Evolutionary conservation across 495 filamentous ascomycete species (phyloP), one percentile per base, ranked within the genome.

Genomic region (Aspergillus nidulans): DNA sequence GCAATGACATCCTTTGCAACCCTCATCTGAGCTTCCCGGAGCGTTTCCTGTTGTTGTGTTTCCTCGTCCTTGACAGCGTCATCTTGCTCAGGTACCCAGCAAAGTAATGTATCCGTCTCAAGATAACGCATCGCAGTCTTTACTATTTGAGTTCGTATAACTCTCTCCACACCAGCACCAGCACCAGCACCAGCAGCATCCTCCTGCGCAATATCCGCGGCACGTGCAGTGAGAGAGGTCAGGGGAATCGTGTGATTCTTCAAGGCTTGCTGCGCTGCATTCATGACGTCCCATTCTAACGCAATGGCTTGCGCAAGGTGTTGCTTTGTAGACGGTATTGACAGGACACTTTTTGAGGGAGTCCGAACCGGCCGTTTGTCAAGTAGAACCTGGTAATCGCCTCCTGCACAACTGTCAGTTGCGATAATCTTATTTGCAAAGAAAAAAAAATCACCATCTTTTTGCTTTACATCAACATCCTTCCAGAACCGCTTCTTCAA

Each of bases 31-130:
- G 83, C 68, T 12, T 85, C 77, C n/a, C 90, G 75, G 9, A 98
- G 75, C 10, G 75, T 80, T 55, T 85, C 78, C 8, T 45, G 55
- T 24, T 64, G 59, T 24, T 63, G 55, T n/a, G 55, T 62, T 13
- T 68, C 52, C 9, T 63, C 63, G 8, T 63, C 69, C 56, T 51
- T 15, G 56, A 48, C 9, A 36, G 52, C 49, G 4, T 51, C 26
- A 41, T 66, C 67, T 24, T 76, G 71, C 59, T 87, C 87, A 3
- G 87, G 87, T 19, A 89, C 90, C 86, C 88, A 92, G 76, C 94
- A 98, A 9, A 98, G 81, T n/a, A 97, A 72, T 0, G 89, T 92
- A 69, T 98, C 94, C 0, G 94, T 98, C 52, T 91, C 84, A 6
- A 98, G 76, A 67, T 97, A 97, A 8, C 87, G 81, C 78, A 97